Percentiles rank a stretch among this genome's conserved stretches.
These are phyloP conservation scores for Trametes meyenii DNA, from an alignment of 768 basidiomycete species.

Conservation along the genomic window DNA sequence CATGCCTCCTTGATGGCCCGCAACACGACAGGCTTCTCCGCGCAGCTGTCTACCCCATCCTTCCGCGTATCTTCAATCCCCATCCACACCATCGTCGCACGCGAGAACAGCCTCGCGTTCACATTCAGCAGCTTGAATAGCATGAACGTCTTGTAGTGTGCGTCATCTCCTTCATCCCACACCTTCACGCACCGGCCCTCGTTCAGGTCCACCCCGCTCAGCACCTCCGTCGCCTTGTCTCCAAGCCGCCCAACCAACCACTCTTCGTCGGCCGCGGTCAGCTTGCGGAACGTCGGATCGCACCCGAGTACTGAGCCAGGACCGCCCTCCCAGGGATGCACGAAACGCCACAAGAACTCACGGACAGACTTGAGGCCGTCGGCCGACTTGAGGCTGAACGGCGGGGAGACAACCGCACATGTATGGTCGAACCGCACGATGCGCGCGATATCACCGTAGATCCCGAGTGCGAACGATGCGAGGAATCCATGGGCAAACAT, in stretches of 20 bases:
- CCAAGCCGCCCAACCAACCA: background rate
- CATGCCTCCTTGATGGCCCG: slow-evolving; percentile 20
- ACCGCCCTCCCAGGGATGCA: slow-evolving; percentile 7
- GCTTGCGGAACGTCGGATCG: slow-evolving; percentile 4
- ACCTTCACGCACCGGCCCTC: slow-evolving; percentile 8
- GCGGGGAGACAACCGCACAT: slow-evolving; percentile 6
- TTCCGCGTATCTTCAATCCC: slow-evolving; percentile 5
- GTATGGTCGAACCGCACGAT: slow-evolving; percentile 21
- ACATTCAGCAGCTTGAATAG: slow-evolving; percentile 7
- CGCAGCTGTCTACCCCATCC: background rate
- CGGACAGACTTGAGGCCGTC: background rate
- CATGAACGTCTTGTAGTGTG: background rate
- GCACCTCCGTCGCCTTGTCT: background rate
- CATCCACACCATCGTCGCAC: slow-evolving; percentile 21
- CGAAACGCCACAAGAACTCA: slow-evolving; percentile 22
- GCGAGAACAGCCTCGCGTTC: slow-evolving; percentile 19
- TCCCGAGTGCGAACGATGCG: slow-evolving; percentile 8
- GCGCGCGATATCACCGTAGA: slow-evolving; percentile 9
- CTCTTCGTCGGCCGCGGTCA: background rate
- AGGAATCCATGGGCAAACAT: slow-evolving; percentile 11
- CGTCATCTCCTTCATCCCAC: background rate
- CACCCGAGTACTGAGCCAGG: slow-evolving; percentile 1
- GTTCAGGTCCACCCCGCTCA: background rate
- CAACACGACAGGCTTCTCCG: background rate
- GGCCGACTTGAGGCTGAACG: background rate